These are phyloP conservation scores for Huntiella savannae DNA, from an alignment of 2,329 filamentous ascomycete genomes.

Conservation along the genomic window DNA sequence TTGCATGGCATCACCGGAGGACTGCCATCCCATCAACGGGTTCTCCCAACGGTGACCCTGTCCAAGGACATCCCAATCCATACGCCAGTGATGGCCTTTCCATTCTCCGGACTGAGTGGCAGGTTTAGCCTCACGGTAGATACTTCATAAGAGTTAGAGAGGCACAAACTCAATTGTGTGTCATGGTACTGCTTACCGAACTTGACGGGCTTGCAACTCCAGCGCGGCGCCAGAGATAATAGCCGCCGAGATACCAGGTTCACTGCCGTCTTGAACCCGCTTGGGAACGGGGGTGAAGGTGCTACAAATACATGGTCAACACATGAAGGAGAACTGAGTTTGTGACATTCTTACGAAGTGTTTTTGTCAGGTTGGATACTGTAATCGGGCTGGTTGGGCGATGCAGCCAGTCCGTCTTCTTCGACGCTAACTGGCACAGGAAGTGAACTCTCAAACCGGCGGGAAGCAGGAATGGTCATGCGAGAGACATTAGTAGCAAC, in stretches of 20 bases:
- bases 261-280: conserved; percentile 76
- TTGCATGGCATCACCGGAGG: conserved; percentile 86
- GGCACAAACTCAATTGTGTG: not conserved
- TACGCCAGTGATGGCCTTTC: conserved; percentile 72
- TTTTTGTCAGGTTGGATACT: conserved; percentile 65
- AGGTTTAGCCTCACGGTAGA: conserved; percentile 81
- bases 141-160: conserved; percentile 34
- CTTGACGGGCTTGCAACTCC: conserved; percentile 82
- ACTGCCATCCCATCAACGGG: conserved; percentile 96
- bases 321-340: not conserved
- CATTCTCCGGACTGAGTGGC: conserved; percentile 88
- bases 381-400: conserved; percentile 58
- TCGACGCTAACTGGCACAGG: conserved; percentile 23
- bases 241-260: conserved; percentile 63
- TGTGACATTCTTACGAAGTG: conserved; percentile 47
- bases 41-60: conserved; percentile 99
- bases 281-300: conserved; percentile 82
- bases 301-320: conserved; percentile 25
- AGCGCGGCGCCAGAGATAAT: conserved; percentile 80
- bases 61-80: conserved; percentile 90
- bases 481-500: not conserved
- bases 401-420: conserved; percentile 21
- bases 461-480: conserved; percentile 22
- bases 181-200: conserved; percentile 44
- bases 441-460: conserved; percentile 34